phyloP scores from a whole-genome alignment of 2,329 filamentous ascomycete species.

The Macrophomina tecta region DNA sequence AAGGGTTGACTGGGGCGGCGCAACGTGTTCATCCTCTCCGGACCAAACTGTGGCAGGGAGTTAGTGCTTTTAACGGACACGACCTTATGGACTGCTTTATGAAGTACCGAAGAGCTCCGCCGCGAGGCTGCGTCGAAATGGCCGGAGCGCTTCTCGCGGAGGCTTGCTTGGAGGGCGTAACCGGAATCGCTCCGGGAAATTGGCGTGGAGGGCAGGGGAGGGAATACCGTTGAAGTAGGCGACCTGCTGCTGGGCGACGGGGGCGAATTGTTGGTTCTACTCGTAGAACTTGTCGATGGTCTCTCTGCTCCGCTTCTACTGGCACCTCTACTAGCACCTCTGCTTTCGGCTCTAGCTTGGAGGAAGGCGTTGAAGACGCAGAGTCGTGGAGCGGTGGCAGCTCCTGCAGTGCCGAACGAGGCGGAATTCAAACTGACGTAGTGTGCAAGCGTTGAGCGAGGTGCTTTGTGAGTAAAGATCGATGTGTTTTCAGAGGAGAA shows the following conservation, averaged over 20 bases:
- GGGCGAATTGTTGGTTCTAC: slow-evolving; percentile 54
- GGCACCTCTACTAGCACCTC: slow-evolving; percentile 51
- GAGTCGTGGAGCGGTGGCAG: slow-evolving; percentile 53
- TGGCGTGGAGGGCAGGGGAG: slow-evolving; percentile 76
- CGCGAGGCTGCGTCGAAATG: slow-evolving; percentile 85
- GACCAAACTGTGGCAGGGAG: slow-evolving; percentile 63
- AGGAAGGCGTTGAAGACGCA: slow-evolving; percentile 92
- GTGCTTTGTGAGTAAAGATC: slow-evolving; percentile 75
- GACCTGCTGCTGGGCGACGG: slow-evolving; percentile 66
- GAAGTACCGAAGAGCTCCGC: slow-evolving; percentile 77
- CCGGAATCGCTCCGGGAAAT: slow-evolving; percentile 92
- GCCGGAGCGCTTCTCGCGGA: slow-evolving; percentile 92
- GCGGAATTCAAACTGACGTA: slow-evolving; percentile 90
- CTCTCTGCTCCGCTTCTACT: slow-evolving; percentile 67
- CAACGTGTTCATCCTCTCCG: slow-evolving; percentile 72
- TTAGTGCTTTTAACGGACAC: slow-evolving; percentile 36
- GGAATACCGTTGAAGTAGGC: slow-evolving; percentile 78
- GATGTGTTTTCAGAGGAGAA: slow-evolving; percentile 86
- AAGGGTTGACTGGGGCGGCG: slow-evolving; percentile 72
- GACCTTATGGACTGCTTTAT: slow-evolving; percentile 23
- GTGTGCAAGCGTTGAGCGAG: slow-evolving; percentile 76
- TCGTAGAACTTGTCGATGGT: slow-evolving; percentile 60
- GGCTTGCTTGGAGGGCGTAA: slow-evolving; percentile 81
- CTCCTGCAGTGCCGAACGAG: slow-evolving; percentile 72
- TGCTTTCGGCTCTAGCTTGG: slow-evolving; percentile 69